Conservation (phyloP, 176 grass and related monocot genomes). For the Elymus sibiricus region DNA sequence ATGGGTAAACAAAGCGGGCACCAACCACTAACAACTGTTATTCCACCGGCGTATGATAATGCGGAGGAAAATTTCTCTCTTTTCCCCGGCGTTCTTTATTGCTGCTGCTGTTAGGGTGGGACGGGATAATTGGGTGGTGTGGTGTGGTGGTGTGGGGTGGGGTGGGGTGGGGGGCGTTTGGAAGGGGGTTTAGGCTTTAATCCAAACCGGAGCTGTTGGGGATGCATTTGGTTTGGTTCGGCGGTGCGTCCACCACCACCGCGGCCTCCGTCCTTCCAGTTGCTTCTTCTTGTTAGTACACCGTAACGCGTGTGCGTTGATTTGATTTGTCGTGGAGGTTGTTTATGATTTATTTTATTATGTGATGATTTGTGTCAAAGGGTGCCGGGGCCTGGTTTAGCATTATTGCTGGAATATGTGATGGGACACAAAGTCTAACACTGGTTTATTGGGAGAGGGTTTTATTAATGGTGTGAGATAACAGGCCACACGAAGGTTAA, state of each 20-base stretch:
- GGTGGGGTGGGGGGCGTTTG: slow-evolving; percentile 11
- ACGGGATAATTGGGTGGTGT: slow-evolving; percentile 35
- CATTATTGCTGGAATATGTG: neutral
- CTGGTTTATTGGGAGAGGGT: too few species aligned
- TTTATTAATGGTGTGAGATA: too few species aligned
- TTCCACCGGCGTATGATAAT: slow-evolving; percentile 39
- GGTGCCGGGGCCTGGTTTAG: neutral
- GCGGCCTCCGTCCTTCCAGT: neutral
- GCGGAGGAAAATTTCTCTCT: slow-evolving; percentile 4
- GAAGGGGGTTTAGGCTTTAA: slow-evolving; percentile 36
- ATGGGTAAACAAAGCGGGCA: neutral
- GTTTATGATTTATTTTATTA: neutral
- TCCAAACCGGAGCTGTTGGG: slow-evolving; percentile 23
- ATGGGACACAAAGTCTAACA: neutral
- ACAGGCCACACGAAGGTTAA: too few species aligned
- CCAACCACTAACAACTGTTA: slow-evolving; percentile 37
- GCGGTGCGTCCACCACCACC: slow-evolving; percentile 41
- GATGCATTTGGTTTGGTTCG: slow-evolving; percentile 6
- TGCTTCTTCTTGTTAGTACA: slow-evolving; percentile 43
- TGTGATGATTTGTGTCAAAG: too few species aligned
- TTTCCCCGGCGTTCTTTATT: neutral
- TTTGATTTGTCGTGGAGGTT: neutral
- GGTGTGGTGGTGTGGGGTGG: neutral
- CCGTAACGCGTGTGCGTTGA: slow-evolving; percentile 20
- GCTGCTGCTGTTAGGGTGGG: neutral